Evolutionary conservation across 345 rosid genomes (phyloP).

Genomic region (Bretschneidera sinensis): DNA sequence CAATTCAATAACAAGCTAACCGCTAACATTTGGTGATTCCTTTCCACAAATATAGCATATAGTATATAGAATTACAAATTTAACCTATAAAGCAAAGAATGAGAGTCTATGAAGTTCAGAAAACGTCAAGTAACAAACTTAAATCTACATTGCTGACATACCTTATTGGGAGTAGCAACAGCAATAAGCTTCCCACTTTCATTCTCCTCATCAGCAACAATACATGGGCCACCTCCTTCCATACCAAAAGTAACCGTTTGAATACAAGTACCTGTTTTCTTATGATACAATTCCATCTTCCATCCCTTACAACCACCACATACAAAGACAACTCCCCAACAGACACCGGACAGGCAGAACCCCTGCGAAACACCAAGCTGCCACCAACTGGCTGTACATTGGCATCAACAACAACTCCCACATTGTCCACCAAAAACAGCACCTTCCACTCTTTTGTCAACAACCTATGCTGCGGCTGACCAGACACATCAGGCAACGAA

Average conservation of each 20-base stretch:
- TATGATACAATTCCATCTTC: slow-evolving; percentile 91
- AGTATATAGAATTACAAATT: too few relatives aligned
- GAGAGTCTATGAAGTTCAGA: too few relatives aligned
- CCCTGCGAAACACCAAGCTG: slow-evolving; percentile 73
- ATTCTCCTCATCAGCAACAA: slow-evolving; percentile 51
- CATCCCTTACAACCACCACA: slow-evolving; percentile 65
- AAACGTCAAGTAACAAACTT: background rate
- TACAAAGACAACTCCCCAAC: slow-evolving; percentile 65
- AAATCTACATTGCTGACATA: slow-evolving; percentile 8
- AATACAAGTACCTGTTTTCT: slow-evolving; percentile 66
- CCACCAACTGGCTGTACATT: slow-evolving; percentile 93
- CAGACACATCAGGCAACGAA: slow-evolving; percentile 67
- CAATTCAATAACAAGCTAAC: too few relatives aligned
- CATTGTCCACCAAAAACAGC: slow-evolving; percentile 83
- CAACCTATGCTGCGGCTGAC: slow-evolving; percentile 54
- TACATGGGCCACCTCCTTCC: slow-evolving; percentile 62
- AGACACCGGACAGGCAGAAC: slow-evolving; percentile 67
- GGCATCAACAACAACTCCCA: slow-evolving; percentile 70
- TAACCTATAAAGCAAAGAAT: too few relatives aligned
- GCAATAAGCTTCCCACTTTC: slow-evolving; percentile 53
- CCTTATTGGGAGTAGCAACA: slow-evolving; percentile 70
- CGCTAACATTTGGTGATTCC: too few relatives aligned
- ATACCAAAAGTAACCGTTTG: slow-evolving; percentile 65
- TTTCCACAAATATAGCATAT: too few relatives aligned
- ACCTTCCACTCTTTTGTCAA: slow-evolving; percentile 71